These are phyloP conservation scores for Candida manassasensis DNA, from an alignment of 805 yeast species.

Conservation along the genomic window DNA sequence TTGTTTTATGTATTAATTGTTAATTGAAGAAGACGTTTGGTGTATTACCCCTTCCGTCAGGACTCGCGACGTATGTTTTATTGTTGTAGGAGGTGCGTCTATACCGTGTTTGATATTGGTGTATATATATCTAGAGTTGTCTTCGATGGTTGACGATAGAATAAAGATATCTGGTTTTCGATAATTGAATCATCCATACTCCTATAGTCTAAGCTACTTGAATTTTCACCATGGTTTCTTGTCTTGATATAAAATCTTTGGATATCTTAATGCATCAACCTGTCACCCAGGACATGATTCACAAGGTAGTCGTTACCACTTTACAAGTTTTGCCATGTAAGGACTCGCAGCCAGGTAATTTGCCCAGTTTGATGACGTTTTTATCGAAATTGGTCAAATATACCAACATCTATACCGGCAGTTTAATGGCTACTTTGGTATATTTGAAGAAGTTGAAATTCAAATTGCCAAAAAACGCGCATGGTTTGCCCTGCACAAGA, in stretches of 20 bases:
- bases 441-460: constrained; percentile 58
- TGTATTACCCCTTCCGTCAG: background rate
- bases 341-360: constrained; percentile 26
- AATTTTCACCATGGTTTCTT: constrained; percentile 8
- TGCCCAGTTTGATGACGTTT: constrained; percentile 72
- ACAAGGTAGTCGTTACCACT: constrained; percentile 60
- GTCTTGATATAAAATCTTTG: constrained; percentile 44
- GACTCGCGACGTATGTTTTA: background rate
- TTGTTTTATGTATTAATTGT: constrained; percentile 1
- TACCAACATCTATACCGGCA: constrained; percentile 78
- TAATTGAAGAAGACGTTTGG: too few relatives aligned
- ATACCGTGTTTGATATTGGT: background rate
- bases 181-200: too few relatives aligned
- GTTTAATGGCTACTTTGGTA: constrained; percentile 66
- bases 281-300: constrained; percentile 70
- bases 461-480: constrained; percentile 65
- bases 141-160: background rate
- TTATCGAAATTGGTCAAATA: constrained; percentile 66
- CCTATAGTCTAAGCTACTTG: too few relatives aligned
- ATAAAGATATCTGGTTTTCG: too few relatives aligned
- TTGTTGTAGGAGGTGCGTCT: background rate
- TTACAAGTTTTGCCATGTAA: constrained; percentile 64
- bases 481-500: constrained; percentile 74
- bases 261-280: constrained; percentile 58
- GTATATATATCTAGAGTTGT: background rate